A percentile compares a stretch with the other conserved stretches of the same genome.
phyloP scores from a whole-genome alignment of 2,329 filamentous ascomycete species.

The Thermothelomyces thermophilus region DNA sequence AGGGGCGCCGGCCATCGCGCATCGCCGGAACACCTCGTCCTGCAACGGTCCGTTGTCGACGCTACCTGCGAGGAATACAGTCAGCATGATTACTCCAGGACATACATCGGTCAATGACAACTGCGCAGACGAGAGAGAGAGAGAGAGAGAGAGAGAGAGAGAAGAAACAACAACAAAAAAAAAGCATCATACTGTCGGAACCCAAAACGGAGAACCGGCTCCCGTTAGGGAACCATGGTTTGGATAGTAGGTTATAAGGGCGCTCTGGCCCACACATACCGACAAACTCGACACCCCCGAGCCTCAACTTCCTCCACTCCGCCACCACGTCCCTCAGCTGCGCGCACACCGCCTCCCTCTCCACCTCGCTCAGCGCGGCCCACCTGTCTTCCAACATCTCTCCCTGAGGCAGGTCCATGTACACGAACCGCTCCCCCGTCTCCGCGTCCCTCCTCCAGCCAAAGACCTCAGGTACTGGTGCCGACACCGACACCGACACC shows the following conservation, averaged over 20 bases:
- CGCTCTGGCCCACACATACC: too few species aligned
- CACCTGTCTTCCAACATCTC: slow-evolving; percentile 10
- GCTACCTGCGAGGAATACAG: slow-evolving; percentile 4
- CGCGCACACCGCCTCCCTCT: slow-evolving; percentile 7
- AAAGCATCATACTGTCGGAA: too few species aligned
- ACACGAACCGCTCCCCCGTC: slow-evolving; percentile 16
- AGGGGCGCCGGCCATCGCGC: slow-evolving; percentile 2
- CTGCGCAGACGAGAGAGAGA: too few species aligned
- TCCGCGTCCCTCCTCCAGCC: slow-evolving; percentile 19
- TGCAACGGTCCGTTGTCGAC: slow-evolving; percentile 17
- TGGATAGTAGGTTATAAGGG: background rate
- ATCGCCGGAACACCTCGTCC: slow-evolving; percentile 11
- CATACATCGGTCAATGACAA: too few species aligned
- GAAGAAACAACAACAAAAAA: background rate
- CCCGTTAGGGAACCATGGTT: too few species aligned
- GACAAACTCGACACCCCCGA: slow-evolving; percentile 10
- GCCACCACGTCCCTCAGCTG: slow-evolving; percentile 10
- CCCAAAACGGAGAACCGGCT: too few species aligned
- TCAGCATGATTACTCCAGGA: background rate
- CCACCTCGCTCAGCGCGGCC: slow-evolving; percentile 7
- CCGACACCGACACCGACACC: too few species aligned
- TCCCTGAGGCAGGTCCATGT: slow-evolving; percentile 13
- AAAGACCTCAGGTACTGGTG: slow-evolving; percentile 20
- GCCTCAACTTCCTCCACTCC: slow-evolving; percentile 16
- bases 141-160: too few species aligned